Percentiles rank a stretch among this genome's conserved stretches.
Evolutionary conservation across 2,329 filamentous ascomycete species (phyloP).

Genomic region (Leptographium lundbergii): DNA sequence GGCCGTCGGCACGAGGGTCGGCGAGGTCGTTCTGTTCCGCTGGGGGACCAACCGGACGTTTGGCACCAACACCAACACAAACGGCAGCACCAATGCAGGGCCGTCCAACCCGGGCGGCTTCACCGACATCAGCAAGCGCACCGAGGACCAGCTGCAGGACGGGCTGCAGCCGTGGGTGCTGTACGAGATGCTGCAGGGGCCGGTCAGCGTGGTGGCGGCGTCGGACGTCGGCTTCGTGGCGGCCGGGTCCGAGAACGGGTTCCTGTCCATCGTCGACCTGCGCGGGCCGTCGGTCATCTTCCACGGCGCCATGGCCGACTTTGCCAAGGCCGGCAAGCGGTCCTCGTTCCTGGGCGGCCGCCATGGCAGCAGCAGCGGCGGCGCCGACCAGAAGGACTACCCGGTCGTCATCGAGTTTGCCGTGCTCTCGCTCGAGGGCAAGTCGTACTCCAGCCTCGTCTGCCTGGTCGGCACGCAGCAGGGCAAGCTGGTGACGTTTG

Average conservation of each 20-base stretch:
- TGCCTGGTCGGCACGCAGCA: constrained; percentile 82
- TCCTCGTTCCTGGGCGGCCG: constrained; percentile 53
- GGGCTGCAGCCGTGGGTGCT: constrained; percentile 57
- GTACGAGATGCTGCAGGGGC: constrained; percentile 71
- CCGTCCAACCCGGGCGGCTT: constrained; percentile 54
- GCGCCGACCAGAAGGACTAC: constrained; percentile 45
- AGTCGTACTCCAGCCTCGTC: constrained; percentile 87
- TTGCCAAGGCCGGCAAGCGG: constrained; percentile 65
- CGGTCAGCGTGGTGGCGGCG: constrained; percentile 66
- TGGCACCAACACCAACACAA: constrained; percentile 42
- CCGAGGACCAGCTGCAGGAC: constrained; percentile 62
- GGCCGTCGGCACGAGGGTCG: constrained; percentile 64
- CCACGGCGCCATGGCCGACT: constrained; percentile 57
- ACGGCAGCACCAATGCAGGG: constrained; percentile 13
- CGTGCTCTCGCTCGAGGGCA: constrained; percentile 85
- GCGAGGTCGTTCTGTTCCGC: constrained; percentile 77
- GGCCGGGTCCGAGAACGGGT: constrained; percentile 72
- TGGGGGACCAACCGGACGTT: constrained; percentile 73
- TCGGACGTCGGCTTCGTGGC: constrained; percentile 92
- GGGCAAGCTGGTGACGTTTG: constrained; percentile 80
- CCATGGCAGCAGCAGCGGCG: constrained; percentile 26
- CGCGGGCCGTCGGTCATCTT: constrained; percentile 79
- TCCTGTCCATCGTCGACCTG: constrained; percentile 72
- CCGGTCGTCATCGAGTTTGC: constrained; percentile 79
- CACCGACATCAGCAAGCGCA: constrained; percentile 59